phyloP scores from a whole-genome alignment of 2,329 filamentous ascomycete species.

The Paraphaeosphaeria minitans region DNA sequence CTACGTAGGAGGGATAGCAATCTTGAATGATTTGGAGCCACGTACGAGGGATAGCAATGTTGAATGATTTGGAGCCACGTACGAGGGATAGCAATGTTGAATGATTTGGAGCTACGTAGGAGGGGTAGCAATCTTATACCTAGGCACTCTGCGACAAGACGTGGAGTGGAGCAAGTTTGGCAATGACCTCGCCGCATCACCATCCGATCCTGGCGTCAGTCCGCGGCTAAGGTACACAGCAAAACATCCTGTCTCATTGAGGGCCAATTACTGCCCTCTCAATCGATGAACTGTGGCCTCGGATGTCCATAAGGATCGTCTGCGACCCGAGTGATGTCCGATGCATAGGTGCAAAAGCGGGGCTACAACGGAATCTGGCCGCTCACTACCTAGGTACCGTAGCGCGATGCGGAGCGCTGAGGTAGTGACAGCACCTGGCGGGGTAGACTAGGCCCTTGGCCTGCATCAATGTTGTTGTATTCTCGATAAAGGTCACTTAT shows the following conservation, averaged over 20 bases:
- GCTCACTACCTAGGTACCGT: too few species aligned
- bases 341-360: not conserved
- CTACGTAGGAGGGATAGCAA: not conserved
- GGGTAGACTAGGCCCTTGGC: not conserved
- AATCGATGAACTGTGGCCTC: not conserved
- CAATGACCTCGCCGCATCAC: not conserved
- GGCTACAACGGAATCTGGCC: conserved; percentile 22
- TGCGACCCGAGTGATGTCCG: not conserved
- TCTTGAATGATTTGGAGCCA: too few species aligned
- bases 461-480: not conserved
- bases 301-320: not conserved
- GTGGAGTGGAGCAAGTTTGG: not conserved
- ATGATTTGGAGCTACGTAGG: not conserved
- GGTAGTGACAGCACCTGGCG: conserved; percentile 4
- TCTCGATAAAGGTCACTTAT: too few species aligned
- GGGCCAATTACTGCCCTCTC: not conserved
- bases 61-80: not conserved
- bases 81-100: too few species aligned
- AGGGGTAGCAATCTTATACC: not conserved
- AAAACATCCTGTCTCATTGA: not conserved
- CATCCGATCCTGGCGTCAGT: not conserved
- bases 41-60: too few species aligned
- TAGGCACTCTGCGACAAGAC: not conserved
- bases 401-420: conserved; percentile 20
- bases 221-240: not conserved